These are phyloP conservation scores for Fagus crenata DNA, from an alignment of 306 rosid genomes.

Conservation along the genomic window DNA sequence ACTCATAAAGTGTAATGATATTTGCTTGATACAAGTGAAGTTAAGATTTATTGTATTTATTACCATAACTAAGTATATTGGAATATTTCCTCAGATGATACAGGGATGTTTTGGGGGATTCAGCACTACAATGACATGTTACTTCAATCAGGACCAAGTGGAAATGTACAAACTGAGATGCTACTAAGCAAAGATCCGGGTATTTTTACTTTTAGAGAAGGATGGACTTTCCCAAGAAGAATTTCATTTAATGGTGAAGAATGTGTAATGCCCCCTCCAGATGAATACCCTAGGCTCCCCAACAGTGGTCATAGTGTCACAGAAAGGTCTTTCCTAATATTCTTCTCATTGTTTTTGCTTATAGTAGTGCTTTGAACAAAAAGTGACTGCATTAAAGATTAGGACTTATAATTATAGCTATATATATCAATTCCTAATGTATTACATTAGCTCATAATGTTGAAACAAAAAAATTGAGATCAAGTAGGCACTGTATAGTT, in stretches of 20 bases:
- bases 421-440: neutral
- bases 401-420: neutral
- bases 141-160: constrained; percentile 50
- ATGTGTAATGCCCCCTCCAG: constrained; percentile 84
- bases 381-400: neutral
- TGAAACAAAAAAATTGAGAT: neutral
- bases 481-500: neutral
- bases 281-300: constrained; percentile 64
- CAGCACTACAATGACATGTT: constrained; percentile 66
- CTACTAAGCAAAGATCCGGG: constrained; percentile 59
- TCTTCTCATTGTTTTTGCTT: neutral
- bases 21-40: too few species aligned
- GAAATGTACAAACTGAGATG: constrained; percentile 72
- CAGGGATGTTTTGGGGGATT: constrained; percentile 83
- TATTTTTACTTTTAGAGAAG: constrained; percentile 60
- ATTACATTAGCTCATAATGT: neutral
- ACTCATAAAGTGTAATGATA: too few species aligned
- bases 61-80: neutral
- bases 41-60: neutral
- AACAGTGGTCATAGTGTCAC: constrained; percentile 31
- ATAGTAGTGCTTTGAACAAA: neutral
- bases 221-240: constrained; percentile 82
- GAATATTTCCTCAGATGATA: constrained; percentile 54
- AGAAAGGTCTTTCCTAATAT: neutral
- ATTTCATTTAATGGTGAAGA: constrained; percentile 73